Evolutionary conservation across 352 stramenopile genomes (phyloP).

Genomic region (Thraustochytrium sp.): DNA sequence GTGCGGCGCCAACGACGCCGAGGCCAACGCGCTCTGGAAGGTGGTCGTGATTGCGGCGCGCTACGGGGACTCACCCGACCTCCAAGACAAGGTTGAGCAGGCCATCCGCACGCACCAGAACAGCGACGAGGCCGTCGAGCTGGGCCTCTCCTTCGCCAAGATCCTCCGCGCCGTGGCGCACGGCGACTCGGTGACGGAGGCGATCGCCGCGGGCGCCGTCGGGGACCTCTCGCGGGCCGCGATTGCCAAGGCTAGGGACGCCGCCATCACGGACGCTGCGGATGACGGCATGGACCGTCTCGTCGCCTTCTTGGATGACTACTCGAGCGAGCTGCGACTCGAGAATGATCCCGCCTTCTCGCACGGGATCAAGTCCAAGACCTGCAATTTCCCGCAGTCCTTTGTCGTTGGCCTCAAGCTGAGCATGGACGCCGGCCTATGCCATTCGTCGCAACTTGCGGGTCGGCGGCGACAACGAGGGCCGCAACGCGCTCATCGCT

Average conservation of each 20-base stretch:
- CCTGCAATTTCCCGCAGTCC: background rate
- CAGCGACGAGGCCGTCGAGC: background rate
- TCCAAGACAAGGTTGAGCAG: background rate
- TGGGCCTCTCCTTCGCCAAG: background rate
- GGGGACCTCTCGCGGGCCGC: background rate
- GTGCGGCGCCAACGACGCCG: background rate
- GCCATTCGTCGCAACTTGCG: background rate
- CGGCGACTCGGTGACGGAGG: background rate
- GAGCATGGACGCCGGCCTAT: background rate
- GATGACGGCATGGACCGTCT: background rate
- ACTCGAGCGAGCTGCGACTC: background rate
- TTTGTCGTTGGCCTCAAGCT: background rate
- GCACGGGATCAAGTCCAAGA: background rate
- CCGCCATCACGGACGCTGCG: background rate
- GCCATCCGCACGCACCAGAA: background rate
- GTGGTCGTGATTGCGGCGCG: background rate
- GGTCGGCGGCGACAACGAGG: background rate
- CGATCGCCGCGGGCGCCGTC: background rate
- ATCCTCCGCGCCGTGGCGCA: background rate
- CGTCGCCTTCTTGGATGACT: background rate
- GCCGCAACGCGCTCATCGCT: background rate
- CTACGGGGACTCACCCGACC: background rate
- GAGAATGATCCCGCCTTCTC: background rate
- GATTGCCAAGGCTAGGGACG: background rate
- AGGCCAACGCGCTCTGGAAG: background rate